Percentiles rank a stretch among this genome's conserved stretches.
Evolutionary conservation across 2,329 filamentous ascomycete genomes (phyloP).

Genomic region (Scortechinia acanthostroma): DNA sequence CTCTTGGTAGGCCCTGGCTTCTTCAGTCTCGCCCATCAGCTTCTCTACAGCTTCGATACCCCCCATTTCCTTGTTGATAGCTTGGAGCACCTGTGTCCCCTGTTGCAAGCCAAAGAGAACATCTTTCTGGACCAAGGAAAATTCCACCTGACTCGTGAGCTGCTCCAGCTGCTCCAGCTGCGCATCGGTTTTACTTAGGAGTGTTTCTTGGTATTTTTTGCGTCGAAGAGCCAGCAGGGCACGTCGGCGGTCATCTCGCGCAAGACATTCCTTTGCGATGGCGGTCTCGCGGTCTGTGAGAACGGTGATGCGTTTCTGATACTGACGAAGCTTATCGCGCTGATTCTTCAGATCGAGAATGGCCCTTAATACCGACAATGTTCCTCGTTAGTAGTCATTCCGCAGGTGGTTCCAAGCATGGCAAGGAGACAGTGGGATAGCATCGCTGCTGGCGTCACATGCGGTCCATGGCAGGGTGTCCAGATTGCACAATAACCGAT

Average conservation of each 20-base stretch:
- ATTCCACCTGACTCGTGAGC: constrained; percentile 83
- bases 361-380: too few relatives aligned
- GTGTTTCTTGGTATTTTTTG: constrained; percentile 93
- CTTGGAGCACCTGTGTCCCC: constrained; percentile 79
- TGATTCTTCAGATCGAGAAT: constrained; percentile 97
- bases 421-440: too few relatives aligned
- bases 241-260: constrained; percentile 69
- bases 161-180: constrained; percentile 92
- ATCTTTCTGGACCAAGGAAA: constrained; percentile 93
- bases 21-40: constrained; percentile 84
- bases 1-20: constrained; percentile 85
- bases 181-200: constrained; percentile 80
- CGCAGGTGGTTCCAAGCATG: too few relatives aligned
- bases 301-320: constrained; percentile 81
- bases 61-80: constrained; percentile 93
- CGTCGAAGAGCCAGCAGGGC: constrained; percentile 82
- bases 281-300: constrained; percentile 83
- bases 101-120: constrained; percentile 87
- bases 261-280: constrained; percentile 77
- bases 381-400: too few relatives aligned
- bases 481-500: background rate
- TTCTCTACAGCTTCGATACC: constrained; percentile 90
- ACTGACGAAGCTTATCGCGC: constrained; percentile 93
- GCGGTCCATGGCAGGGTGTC: too few relatives aligned
- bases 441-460: too few relatives aligned